Evolutionary conservation across 78 protist genomes (phyloP).

Genomic region (Dictyostelium purpureum): DNA sequence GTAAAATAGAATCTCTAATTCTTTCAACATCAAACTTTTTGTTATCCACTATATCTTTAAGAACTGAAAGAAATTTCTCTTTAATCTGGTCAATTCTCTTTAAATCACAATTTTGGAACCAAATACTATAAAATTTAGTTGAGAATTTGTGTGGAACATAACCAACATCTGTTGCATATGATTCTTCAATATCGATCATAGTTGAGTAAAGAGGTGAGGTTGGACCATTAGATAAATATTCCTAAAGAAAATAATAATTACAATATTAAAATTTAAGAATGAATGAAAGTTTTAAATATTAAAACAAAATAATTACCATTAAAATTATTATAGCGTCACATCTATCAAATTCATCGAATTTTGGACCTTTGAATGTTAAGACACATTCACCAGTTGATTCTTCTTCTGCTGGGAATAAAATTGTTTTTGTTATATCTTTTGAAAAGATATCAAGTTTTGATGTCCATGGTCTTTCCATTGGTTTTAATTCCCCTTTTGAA

Average conservation of each 20-base stretch:
- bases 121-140: neutral
- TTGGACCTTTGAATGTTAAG: neutral
- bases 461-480: constrained; percentile 35
- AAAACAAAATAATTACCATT: neutral
- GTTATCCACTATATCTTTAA: constrained; percentile 7
- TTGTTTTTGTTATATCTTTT: neutral
- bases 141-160: neutral
- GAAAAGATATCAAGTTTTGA: neutral
- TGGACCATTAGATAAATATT: constrained; percentile 30
- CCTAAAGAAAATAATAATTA: neutral
- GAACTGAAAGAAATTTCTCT: constrained; percentile 1
- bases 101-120: neutral
- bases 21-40: constrained; percentile 33
- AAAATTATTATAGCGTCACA: neutral
- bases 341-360: neutral
- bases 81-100: constrained; percentile 21
- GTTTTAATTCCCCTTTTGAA: neutral
- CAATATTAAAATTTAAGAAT: neutral
- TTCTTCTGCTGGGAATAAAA: constrained; percentile 46
- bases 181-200: constrained; percentile 57
- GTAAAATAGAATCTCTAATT: neutral
- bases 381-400: constrained; percentile 8
- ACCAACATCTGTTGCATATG: constrained; percentile 18
- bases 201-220: constrained; percentile 21
- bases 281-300: neutral